These are phyloP conservation scores for Cutaneotrichosporon cavernicola DNA, from an alignment of 1,284 basidiomycete genomes.

Conservation along the genomic window DNA sequence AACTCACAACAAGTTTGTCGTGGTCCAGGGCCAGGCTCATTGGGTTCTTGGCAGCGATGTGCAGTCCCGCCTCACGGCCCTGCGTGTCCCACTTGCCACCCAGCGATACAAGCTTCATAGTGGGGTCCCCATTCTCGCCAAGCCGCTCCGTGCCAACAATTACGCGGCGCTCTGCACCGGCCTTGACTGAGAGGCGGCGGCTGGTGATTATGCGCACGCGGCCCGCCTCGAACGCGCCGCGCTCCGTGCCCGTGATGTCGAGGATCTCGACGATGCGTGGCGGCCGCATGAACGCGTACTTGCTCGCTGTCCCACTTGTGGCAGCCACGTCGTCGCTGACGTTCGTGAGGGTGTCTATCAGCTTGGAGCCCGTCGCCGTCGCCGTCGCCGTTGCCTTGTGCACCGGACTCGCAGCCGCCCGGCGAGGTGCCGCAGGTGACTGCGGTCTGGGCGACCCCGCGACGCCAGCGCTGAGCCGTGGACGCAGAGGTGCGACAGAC, in stretches of 20 bases:
- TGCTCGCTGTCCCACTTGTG: constrained; percentile 18
- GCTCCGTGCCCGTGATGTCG: constrained; percentile 35
- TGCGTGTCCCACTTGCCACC: constrained; percentile 34
- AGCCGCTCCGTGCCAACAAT: constrained; percentile 20
- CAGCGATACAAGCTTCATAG: constrained; percentile 32
- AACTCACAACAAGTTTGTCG: constrained; percentile 43
- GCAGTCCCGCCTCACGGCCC: constrained; percentile 28
- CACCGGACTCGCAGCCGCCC: neutral
- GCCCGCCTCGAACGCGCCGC: constrained; percentile 37
- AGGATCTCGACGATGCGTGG: constrained; percentile 36
- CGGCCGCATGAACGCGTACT: constrained; percentile 21
- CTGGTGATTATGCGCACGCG: constrained; percentile 46
- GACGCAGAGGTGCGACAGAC: neutral
- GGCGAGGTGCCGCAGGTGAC: constrained; percentile 1
- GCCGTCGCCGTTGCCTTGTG: neutral
- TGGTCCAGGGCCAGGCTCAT: constrained; percentile 44
- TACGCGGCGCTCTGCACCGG: constrained; percentile 50
- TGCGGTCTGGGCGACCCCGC: neutral
- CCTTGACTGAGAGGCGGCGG: constrained; percentile 49
- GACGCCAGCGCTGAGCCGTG: neutral
- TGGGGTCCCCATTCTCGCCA: constrained; percentile 5
- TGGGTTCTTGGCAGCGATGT: constrained; percentile 39
- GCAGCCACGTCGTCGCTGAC: constrained; percentile 4
- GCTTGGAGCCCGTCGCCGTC: neutral
- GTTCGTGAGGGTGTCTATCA: constrained; percentile 1